Evolutionary conservation across 2,329 filamentous ascomycete genomes (phyloP).

Genomic region (Pseudogymnoascus sp.): DNA sequence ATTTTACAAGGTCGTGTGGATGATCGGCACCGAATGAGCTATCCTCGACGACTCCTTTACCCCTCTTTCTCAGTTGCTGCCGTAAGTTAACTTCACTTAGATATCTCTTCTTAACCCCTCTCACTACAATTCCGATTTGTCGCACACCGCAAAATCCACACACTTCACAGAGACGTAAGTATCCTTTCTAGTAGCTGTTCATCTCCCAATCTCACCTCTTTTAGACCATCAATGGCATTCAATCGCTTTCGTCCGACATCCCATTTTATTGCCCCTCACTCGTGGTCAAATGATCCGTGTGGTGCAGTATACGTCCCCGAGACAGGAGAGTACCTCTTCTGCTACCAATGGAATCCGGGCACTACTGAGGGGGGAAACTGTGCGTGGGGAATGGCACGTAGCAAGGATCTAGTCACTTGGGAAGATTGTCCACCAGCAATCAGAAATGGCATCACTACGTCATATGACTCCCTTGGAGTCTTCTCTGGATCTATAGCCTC

Average conservation of each 20-base stretch:
- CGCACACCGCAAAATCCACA: not conserved
- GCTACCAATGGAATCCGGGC: not conserved
- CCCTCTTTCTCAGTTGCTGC: not conserved
- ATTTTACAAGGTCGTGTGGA: not conserved
- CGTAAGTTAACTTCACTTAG: not conserved
- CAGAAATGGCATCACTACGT: slow-evolving; percentile 14
- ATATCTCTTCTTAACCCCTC: not conserved
- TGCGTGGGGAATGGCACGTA: not conserved
- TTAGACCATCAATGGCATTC: not conserved
- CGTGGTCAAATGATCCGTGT: not conserved
- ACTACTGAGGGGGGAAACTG: not conserved
- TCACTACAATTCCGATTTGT: not conserved
- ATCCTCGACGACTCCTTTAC: not conserved
- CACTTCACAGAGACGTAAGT: not conserved
- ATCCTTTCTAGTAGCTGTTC: not conserved
- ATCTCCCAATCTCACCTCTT: not conserved
- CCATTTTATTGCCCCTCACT: not conserved
- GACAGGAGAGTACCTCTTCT: not conserved
- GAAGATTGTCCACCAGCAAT: not conserved
- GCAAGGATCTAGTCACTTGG: not conserved
- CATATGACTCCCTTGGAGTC: slow-evolving; percentile 22
- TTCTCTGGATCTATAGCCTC: slow-evolving; percentile 23
- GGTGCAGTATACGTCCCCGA: not conserved
- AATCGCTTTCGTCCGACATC: not conserved
- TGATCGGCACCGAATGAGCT: not conserved